These are phyloP conservation scores for Myxozyma udenii DNA, from an alignment of 805 yeast genomes.

Conservation along the genomic window DNA sequence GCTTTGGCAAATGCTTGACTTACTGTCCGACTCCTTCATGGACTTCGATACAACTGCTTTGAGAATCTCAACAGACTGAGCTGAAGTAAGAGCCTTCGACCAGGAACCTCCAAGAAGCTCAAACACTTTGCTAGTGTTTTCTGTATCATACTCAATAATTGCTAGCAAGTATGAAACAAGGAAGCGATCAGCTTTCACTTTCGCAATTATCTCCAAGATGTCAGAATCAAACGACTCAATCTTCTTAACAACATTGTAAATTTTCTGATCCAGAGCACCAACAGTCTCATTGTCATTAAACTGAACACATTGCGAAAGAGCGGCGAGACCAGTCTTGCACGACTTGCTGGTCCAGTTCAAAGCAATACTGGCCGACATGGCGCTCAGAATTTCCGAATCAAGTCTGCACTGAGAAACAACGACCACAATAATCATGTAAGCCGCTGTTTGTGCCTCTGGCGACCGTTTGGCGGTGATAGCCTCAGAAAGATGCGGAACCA, in stretches of 20 bases:
- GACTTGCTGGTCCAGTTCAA: conserved; percentile 39
- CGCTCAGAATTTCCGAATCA: conserved; percentile 50
- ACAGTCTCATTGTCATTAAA: conserved; percentile 23
- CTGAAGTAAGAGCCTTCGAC: conserved; percentile 1
- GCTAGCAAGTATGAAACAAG: conserved; percentile 47
- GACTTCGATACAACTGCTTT: conserved; percentile 8
- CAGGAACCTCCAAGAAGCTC: conserved; percentile 2
- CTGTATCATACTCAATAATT: conserved; percentile 45
- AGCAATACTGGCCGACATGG: conserved; percentile 60
- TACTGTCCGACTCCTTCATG: not conserved
- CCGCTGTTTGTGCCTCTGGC: conserved; percentile 71
- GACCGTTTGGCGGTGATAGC: conserved; percentile 32
- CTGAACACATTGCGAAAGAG: conserved; percentile 24
- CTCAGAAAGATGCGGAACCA: conserved; percentile 39
- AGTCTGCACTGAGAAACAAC: conserved; percentile 70
- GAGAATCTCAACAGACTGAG: conserved; percentile 10
- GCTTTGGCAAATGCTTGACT: not conserved
- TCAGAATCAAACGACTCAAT: conserved; percentile 31
- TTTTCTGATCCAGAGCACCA: conserved; percentile 26
- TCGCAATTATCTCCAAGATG: conserved; percentile 32
- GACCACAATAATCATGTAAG: conserved; percentile 78
- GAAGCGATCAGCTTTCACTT: conserved; percentile 43
- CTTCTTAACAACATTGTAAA: conserved; percentile 25
- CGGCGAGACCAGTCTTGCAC: conserved; percentile 20
- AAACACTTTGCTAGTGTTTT: conserved; percentile 23